Evolutionary conservation across 805 yeast genomes (phyloP).

Genomic region (Ogataea minuta): DNA sequence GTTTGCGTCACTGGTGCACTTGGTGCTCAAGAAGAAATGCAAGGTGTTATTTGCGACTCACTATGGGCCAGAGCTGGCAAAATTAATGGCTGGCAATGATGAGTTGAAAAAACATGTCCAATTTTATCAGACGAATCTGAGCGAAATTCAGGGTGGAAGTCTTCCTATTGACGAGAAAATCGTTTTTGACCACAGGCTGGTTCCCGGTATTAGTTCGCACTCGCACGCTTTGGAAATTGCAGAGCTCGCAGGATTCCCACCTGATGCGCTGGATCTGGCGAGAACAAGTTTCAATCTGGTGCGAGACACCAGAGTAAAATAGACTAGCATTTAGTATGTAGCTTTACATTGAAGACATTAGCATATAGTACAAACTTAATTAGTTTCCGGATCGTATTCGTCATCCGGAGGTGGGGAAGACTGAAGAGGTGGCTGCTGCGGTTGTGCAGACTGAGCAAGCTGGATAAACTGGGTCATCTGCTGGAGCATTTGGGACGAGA

Average conservation of each 20-base stretch:
- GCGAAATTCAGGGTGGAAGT: constrained; percentile 15
- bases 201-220: constrained; percentile 65
- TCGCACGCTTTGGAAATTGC: constrained; percentile 82
- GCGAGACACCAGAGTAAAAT: no score
- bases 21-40: constrained; percentile 55
- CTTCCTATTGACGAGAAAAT: constrained; percentile 33
- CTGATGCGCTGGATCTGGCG: constrained; percentile 54
- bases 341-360: no score
- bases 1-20: constrained; percentile 63
- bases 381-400: constrained; percentile 24
- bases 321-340: no score
- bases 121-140: constrained; percentile 29
- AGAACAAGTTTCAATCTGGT: constrained; percentile 32
- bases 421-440: constrained; percentile 17
- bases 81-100: constrained; percentile 36
- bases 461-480: constrained; percentile 27
- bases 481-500: constrained; percentile 18
- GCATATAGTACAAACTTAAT: background rate
- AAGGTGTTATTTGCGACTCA: constrained; percentile 89
- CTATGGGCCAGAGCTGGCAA: constrained; percentile 57
- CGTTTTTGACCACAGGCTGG: constrained; percentile 54
- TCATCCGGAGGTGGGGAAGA: constrained; percentile 15
- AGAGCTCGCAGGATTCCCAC: constrained; percentile 74
- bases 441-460: constrained; percentile 19
- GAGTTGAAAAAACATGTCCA: constrained; percentile 24